A percentile compares a stretch with the other conserved stretches of the same genome.
Evolutionary conservation across 2,329 filamentous ascomycete genomes (phyloP).

Genomic region (Kalaharituber pfeilii): DNA sequence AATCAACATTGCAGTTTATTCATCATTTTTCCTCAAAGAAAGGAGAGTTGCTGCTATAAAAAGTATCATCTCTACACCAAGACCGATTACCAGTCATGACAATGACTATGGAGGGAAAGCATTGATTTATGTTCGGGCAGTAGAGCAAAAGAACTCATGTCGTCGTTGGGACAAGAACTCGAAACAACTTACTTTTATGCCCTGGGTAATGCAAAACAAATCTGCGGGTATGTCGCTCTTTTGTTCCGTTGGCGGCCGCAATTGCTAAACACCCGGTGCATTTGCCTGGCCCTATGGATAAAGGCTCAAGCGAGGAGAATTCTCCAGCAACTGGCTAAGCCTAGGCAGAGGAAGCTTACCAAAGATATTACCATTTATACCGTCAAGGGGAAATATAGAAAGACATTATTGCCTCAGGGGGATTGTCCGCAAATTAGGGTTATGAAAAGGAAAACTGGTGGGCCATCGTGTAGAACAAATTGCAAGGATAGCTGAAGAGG

Average conservation of each 20-base stretch:
- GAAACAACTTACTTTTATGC: constrained; percentile 83
- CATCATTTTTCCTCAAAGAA: constrained; percentile 72
- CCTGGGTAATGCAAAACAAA: constrained; percentile 54
- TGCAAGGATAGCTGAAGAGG: not conserved
- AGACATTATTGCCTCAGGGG: constrained; percentile 58
- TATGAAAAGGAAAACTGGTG: constrained; percentile 99
- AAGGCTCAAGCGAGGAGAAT: not conserved
- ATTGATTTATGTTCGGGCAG: constrained; percentile 83
- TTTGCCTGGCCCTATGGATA: constrained; percentile 1
- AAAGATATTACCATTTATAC: constrained; percentile 92
- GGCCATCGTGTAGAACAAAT: constrained; percentile 41
- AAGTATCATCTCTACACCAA: constrained; percentile 50
- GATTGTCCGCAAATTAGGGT: constrained; percentile 56
- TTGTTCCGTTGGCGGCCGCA: not conserved
- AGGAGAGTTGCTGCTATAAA: constrained; percentile 56
- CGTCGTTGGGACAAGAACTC: constrained; percentile 73
- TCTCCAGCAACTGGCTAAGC: constrained; percentile 4
- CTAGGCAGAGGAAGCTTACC: constrained; percentile 44
- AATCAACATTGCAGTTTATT: constrained; percentile 78
- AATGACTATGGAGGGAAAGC: constrained; percentile 40
- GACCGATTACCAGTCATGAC: constrained; percentile 14
- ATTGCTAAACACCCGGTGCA: not conserved
- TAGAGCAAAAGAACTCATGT: constrained; percentile 75
- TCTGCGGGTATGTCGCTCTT: not conserved
- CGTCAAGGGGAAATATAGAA: constrained; percentile 68